Base-by-base conservation (phyloP, 2,329 filamentous ascomycete species). In the Ophiostoma australiae region DNA sequence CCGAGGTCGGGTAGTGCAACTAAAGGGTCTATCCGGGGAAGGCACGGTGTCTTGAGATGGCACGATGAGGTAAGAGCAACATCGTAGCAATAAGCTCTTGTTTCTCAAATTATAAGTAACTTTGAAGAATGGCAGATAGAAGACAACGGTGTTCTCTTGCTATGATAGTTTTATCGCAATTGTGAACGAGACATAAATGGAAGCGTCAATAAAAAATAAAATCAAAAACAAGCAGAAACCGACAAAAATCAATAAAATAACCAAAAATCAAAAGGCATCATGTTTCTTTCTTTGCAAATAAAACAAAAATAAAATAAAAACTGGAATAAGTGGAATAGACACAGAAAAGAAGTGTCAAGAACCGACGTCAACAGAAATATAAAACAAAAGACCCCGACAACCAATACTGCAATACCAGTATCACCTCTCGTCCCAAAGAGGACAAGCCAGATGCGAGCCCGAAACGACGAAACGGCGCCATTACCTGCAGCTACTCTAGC, bases 1-100 rank as follows among this genome's bases (percentile, higher is more conserved):
- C 71, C 71, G 71, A 72, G 65, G 68, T 72, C 71, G 71, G 70
- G 71, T 70, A 63, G 52, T 23, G n/a, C 11, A 23, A 23, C 48
- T 52, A 31, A 63, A 6, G 23, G 27, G 58, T 27, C 11, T 37
- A 44, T 39, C 37, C 39, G 58, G 66, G 63, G 63, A 66, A 66
- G 17, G 35, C 63, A 58, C 52, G 11, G 23, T 58, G 8, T 58
- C 6, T 58, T 27, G 52, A 58, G 52, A 48, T 17, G 44, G n/a
- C 17, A 48, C 44, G 17, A 48, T 48, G 44, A 48, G 44, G 44
- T n/a, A 48, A 48, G 44, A 48, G 20, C 41, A 48, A 48, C 44
- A 48, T 48, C 44, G n/a, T 48, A 7, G 44, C 44, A 48, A 48
- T 48, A 7, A 7, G 6, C 6, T 48, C 7, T 48, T 27, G 52